Evolutionary conservation across 768 basidiomycete genomes (phyloP).

Genomic region (Termitomyces sp.): DNA sequence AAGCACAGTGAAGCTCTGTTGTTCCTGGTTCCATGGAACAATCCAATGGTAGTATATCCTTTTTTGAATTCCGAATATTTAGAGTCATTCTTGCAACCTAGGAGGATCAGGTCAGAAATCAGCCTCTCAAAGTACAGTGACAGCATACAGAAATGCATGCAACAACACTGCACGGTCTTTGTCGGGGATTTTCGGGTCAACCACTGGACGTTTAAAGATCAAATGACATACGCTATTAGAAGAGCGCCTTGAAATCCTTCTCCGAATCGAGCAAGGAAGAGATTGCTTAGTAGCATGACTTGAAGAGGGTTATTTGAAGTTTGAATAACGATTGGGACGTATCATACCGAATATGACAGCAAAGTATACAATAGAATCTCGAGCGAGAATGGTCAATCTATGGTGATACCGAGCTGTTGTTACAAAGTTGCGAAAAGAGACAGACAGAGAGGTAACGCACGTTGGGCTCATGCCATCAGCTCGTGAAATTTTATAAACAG

Average conservation of each 20-base stretch:
- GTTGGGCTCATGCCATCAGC: not conserved
- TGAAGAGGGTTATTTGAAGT: not conserved
- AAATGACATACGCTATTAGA: not conserved
- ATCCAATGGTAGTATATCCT: not conserved
- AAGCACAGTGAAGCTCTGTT: not conserved
- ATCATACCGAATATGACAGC: not conserved
- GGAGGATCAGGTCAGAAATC: not conserved
- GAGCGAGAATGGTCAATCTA: not conserved
- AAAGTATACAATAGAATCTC: slow-evolving; percentile 4
- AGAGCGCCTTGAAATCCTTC: slow-evolving; percentile 1
- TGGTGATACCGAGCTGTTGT: not conserved
- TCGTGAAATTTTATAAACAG: not conserved
- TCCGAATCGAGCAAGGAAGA: slow-evolving; percentile 1
- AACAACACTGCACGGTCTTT: not conserved
- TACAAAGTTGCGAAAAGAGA: too few species aligned
- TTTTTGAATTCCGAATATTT: not conserved
- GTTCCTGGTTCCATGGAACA: not conserved
- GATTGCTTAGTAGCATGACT: not conserved
- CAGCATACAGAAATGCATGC: not conserved
- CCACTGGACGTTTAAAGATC: not conserved
- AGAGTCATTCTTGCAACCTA: slow-evolving; percentile 2
- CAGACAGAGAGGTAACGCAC: not conserved
- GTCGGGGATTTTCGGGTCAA: not conserved
- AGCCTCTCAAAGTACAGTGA: not conserved
- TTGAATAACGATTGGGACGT: too few species aligned